phyloP scores from a whole-genome alignment of 495 filamentous ascomycete species.

The Talaromyces stipitatus region DNA sequence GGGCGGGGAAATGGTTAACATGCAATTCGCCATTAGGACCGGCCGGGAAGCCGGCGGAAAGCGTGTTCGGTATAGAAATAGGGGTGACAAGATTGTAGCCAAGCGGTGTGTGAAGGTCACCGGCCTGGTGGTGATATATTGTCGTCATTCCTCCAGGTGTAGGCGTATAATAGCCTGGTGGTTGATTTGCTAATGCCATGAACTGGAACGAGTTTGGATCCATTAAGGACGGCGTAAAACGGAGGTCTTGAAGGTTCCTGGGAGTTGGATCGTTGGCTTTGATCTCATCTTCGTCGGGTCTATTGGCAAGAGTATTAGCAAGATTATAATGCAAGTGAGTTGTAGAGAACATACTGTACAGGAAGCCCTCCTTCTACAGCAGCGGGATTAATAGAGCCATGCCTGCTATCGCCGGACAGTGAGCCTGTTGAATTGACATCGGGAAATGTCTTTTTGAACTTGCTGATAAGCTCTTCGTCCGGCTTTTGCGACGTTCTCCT shows the following conservation, averaged over 20 bases:
- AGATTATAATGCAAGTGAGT: background rate
- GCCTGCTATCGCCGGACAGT: slow-evolving; percentile 9
- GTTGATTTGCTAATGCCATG: slow-evolving; percentile 66
- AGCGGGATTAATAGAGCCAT: slow-evolving; percentile 6
- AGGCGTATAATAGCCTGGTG: slow-evolving; percentile 79
- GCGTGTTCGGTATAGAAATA: slow-evolving; percentile 63
- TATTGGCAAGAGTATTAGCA: background rate
- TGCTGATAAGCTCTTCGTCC: slow-evolving; percentile 70
- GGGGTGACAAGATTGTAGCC: slow-evolving; percentile 75
- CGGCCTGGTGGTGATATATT: slow-evolving; percentile 73
- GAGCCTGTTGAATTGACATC: slow-evolving; percentile 42
- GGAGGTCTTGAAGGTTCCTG: slow-evolving; percentile 67
- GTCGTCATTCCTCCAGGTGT: slow-evolving; percentile 79
- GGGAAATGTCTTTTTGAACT: slow-evolving; percentile 74
- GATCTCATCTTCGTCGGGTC: slow-evolving; percentile 40
- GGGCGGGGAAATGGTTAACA: slow-evolving; percentile 52
- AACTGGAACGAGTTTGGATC: slow-evolving; percentile 81
- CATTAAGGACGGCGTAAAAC: slow-evolving; percentile 80
- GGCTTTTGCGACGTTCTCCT: slow-evolving; percentile 86
- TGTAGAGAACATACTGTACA: slow-evolving; percentile 17
- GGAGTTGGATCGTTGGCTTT: slow-evolving; percentile 79
- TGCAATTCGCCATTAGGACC: slow-evolving; percentile 28
- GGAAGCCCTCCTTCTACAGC: slow-evolving; percentile 11
- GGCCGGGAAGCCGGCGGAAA: slow-evolving; percentile 48
- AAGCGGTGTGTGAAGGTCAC: slow-evolving; percentile 85